Conservation (phyloP, 2,329 filamentous ascomycete genomes). For the Exophiala alcalophila region DNA sequence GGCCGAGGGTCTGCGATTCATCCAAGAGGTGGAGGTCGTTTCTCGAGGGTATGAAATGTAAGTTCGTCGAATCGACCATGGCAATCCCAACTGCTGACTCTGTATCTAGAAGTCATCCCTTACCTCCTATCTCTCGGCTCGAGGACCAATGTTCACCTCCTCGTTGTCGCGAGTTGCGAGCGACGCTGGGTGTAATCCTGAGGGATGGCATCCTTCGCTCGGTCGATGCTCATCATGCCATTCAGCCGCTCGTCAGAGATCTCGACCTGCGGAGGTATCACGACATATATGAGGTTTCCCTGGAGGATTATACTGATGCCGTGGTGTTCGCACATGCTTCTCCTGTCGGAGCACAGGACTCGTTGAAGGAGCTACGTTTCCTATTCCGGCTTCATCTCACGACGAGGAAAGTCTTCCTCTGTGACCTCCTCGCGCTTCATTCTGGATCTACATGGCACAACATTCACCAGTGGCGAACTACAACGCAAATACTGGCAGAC, state of each 20-base stretch:
- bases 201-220: constrained; percentile 68
- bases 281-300: constrained; percentile 79
- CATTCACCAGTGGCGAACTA: constrained; percentile 51
- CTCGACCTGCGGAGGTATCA: constrained; percentile 87
- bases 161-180: constrained; percentile 76
- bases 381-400: constrained; percentile 77
- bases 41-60: constrained; percentile 78
- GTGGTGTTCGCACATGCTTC: constrained; percentile 60
- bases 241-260: constrained; percentile 73
- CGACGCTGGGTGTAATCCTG: constrained; percentile 68
- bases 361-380: constrained; percentile 75
- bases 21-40: constrained; percentile 94
- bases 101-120: constrained; percentile 69
- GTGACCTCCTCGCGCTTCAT: constrained; percentile 82
- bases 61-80: constrained; percentile 1
- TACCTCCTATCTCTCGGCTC: constrained; percentile 87
- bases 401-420: constrained; percentile 79
- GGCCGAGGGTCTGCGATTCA: constrained; percentile 72
- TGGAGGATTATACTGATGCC: constrained; percentile 69
- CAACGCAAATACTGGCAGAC: constrained; percentile 71
- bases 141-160: constrained; percentile 78
- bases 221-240: constrained; percentile 63
- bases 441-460: constrained; percentile 52
- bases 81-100: constrained; percentile 10
- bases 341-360: constrained; percentile 73